Evolutionary conservation across 495 filamentous ascomycete species (phyloP).

Genomic region (Penicillium antarcticum): DNA sequence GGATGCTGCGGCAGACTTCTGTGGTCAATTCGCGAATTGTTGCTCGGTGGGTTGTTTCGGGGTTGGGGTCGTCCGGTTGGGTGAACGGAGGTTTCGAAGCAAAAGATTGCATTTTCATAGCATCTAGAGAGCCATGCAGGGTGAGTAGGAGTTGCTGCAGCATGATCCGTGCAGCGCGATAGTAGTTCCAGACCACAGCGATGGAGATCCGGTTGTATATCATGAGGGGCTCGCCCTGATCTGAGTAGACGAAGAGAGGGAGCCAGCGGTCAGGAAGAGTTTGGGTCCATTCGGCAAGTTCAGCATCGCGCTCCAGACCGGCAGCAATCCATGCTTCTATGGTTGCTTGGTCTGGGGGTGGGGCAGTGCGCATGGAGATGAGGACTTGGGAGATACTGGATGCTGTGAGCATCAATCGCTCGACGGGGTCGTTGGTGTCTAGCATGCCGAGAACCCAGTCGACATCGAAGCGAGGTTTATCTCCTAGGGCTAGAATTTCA

Average conservation of each 20-base stretch:
- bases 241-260: slow-evolving; percentile 32
- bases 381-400: slow-evolving; percentile 33
- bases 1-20: slow-evolving; percentile 41
- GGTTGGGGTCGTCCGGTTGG: background rate
- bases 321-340: slow-evolving; percentile 25
- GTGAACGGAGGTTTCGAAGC: background rate
- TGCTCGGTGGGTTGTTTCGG: slow-evolving; percentile 9
- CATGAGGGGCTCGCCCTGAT: slow-evolving; percentile 32
- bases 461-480: slow-evolving; percentile 30
- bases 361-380: slow-evolving; percentile 16
- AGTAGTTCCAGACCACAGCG: slow-evolving; percentile 38
- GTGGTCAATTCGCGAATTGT: slow-evolving; percentile 37
- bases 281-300: slow-evolving; percentile 35
- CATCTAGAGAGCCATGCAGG: slow-evolving; percentile 20
- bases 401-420: slow-evolving; percentile 34
- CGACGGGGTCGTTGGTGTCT: slow-evolving; percentile 30
- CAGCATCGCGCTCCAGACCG: slow-evolving; percentile 24
- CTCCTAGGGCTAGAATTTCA: slow-evolving; percentile 36
- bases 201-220: slow-evolving; percentile 32
- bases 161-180: slow-evolving; percentile 38
- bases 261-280: slow-evolving; percentile 37
- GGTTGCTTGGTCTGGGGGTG: slow-evolving; percentile 14
- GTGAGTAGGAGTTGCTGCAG: slow-evolving; percentile 31
- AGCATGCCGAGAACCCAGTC: slow-evolving; percentile 31
- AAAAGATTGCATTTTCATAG: slow-evolving; percentile 6